phyloP scores from a whole-genome alignment of 495 filamentous ascomycete species.

The Hypoxylon fragiforme region DNA sequence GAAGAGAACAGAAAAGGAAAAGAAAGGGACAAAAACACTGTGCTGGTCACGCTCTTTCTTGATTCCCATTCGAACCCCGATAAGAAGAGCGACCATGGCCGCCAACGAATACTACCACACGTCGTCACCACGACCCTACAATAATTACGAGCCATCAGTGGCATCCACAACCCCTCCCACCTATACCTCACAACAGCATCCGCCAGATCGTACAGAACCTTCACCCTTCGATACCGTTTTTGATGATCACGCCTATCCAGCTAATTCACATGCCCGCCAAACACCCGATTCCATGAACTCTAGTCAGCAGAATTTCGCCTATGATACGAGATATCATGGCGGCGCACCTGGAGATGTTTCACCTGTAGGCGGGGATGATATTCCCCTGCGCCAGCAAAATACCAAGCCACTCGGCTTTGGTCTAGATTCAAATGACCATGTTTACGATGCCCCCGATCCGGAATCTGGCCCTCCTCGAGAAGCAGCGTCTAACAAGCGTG shows the following conservation, averaged over 20 bases:
- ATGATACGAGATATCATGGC: slow-evolving; percentile 61
- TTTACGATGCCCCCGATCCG: slow-evolving; percentile 48
- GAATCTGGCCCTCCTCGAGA: slow-evolving; percentile 22
- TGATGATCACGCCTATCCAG: slow-evolving; percentile 64
- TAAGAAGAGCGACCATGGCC: slow-evolving; percentile 61
- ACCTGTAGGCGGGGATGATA: slow-evolving; percentile 60
- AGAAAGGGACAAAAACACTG: not conserved
- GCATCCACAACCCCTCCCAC: slow-evolving; percentile 32
- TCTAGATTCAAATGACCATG: slow-evolving; percentile 54
- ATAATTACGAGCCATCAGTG: slow-evolving; percentile 35
- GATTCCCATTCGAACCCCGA: not conserved
- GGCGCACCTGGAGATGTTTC: slow-evolving; percentile 42
- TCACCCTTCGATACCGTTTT: slow-evolving; percentile 62
- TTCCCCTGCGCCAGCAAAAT: slow-evolving; percentile 62
- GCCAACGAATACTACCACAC: slow-evolving; percentile 79
- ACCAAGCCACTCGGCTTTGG: slow-evolving; percentile 39
- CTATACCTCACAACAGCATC: slow-evolving; percentile 43
- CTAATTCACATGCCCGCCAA: slow-evolving; percentile 45
- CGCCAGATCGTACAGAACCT: slow-evolving; percentile 37
- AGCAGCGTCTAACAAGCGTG: slow-evolving; percentile 31
- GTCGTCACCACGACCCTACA: slow-evolving; percentile 47
- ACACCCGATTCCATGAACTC: slow-evolving; percentile 25
- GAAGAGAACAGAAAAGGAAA: not conserved
- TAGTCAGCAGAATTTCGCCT: slow-evolving; percentile 49
- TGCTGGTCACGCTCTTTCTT: slow-evolving; percentile 12